These are phyloP conservation scores for Penicillium paneum DNA, from an alignment of 2,329 filamentous ascomycete genomes.

Conservation along the genomic window DNA sequence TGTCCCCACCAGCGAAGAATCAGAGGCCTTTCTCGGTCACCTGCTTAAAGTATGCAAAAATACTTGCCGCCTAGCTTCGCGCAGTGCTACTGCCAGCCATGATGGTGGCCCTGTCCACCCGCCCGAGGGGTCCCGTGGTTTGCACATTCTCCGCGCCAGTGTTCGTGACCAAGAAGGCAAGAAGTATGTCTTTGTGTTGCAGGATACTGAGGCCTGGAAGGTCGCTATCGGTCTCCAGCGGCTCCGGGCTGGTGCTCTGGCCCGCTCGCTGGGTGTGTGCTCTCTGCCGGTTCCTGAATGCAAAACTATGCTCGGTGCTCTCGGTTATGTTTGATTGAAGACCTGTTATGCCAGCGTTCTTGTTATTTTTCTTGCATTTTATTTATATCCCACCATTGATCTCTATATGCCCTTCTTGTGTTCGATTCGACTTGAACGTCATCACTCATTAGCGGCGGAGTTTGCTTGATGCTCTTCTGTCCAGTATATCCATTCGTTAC, in stretches of 20 bases:
- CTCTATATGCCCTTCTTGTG: constrained; percentile 4
- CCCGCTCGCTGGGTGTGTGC: constrained; percentile 53
- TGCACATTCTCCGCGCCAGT: constrained; percentile 57
- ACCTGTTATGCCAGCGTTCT: not conserved
- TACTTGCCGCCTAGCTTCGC: constrained; percentile 54
- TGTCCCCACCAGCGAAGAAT: constrained; percentile 61
- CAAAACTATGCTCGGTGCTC: constrained; percentile 38
- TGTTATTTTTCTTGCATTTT: constrained; percentile 3
- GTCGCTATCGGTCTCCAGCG: constrained; percentile 57
- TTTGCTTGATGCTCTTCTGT: constrained; percentile 24
- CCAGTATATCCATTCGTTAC: constrained; percentile 20
- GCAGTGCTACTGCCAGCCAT: constrained; percentile 23
- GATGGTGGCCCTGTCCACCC: constrained; percentile 27
- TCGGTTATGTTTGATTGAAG: constrained; percentile 36
- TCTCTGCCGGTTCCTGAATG: constrained; percentile 49
- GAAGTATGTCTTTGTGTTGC: constrained; percentile 60
- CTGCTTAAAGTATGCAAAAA: constrained; percentile 64
- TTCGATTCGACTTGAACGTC: constrained; percentile 8
- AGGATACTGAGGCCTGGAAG: constrained; percentile 61
- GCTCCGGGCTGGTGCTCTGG: constrained; percentile 55
- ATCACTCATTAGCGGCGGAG: constrained; percentile 27
- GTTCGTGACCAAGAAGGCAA: constrained; percentile 60
- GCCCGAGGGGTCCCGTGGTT: constrained; percentile 40
- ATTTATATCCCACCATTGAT: not conserved
- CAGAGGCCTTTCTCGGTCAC: constrained; percentile 61